These are phyloP conservation scores for Colletotrichum sp. DNA, from an alignment of 2,329 filamentous ascomycete genomes.

Conservation along the genomic window DNA sequence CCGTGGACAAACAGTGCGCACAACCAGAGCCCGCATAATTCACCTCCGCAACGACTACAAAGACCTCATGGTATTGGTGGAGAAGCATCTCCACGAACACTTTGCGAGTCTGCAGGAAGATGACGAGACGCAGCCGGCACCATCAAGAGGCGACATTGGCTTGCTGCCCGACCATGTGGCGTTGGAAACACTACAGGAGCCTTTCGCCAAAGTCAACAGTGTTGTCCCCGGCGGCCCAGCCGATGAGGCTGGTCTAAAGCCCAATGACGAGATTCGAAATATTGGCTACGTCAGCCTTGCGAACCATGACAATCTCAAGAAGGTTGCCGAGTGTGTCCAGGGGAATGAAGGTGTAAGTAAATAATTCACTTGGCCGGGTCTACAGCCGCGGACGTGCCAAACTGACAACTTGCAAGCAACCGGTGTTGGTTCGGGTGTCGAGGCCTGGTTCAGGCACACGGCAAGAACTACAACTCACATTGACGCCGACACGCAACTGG, in stretches of 20 bases:
- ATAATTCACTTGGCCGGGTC: not conserved
- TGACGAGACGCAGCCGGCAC: conserved; percentile 34
- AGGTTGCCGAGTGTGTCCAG: conserved; percentile 88
- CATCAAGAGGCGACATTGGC: not conserved
- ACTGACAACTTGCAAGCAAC: conserved; percentile 55
- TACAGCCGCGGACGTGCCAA: not conserved
- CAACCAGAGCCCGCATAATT: conserved; percentile 90
- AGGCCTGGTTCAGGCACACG: conserved; percentile 48
- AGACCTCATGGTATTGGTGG: conserved; percentile 81
- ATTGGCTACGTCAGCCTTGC: conserved; percentile 85
- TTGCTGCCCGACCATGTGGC: conserved; percentile 23
- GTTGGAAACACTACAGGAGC: conserved; percentile 41
- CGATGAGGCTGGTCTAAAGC: conserved; percentile 77
- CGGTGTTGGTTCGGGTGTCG: conserved; percentile 72
- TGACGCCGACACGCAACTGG: conserved; percentile 84
- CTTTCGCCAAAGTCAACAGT: conserved; percentile 90
- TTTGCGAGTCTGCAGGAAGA: conserved; percentile 75
- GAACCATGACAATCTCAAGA: conserved; percentile 86
- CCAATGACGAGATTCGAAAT: conserved; percentile 80
- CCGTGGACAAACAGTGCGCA: conserved; percentile 69
- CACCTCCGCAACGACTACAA: conserved; percentile 93
- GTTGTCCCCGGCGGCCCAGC: conserved; percentile 83
- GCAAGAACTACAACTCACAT: conserved; percentile 69
- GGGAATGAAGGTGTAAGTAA: conserved; percentile 84
- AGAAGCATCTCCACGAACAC: conserved; percentile 85